phyloP scores from a whole-genome alignment of 2,329 filamentous ascomycete species.

The Colletotrichum eremochloae region DNA sequence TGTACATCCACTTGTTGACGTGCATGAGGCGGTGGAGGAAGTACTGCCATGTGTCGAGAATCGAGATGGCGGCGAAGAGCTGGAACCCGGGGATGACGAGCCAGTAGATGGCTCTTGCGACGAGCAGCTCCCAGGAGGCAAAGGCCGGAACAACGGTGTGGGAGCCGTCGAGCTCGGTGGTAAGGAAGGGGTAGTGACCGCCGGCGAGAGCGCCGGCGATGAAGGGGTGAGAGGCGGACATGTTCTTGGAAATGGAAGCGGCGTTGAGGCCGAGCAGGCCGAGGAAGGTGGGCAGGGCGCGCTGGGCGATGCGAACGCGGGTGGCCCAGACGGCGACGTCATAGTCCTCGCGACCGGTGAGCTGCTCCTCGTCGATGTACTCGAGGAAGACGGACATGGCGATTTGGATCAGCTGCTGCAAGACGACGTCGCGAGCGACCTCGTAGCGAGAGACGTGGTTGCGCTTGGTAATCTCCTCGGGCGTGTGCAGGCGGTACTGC shows the following conservation, averaged over 20 bases:
- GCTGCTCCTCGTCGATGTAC: constrained; percentile 79
- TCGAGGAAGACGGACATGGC: constrained; percentile 76
- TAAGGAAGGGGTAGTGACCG: constrained; percentile 82
- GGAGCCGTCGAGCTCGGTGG: constrained; percentile 67
- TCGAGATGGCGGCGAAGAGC: constrained; percentile 78
- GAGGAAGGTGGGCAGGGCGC: constrained; percentile 80
- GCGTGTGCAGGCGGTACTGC: constrained; percentile 94
- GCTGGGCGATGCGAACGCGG: constrained; percentile 82
- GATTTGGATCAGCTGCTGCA: constrained; percentile 94
- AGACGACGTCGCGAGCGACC: constrained; percentile 88
- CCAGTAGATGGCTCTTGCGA: constrained; percentile 86
- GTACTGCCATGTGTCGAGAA: constrained; percentile 98
- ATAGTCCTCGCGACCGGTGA: constrained; percentile 83
- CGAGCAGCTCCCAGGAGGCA: constrained; percentile 82
- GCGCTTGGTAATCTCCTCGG: constrained; percentile 87
- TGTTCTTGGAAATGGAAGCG: constrained; percentile 78
- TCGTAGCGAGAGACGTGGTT: constrained; percentile 90
- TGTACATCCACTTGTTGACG: constrained; percentile 96
- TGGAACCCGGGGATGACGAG: constrained; percentile 81
- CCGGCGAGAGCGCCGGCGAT: constrained; percentile 83
- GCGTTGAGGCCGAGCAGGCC: constrained; percentile 83
- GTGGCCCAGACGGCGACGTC: constrained; percentile 93
- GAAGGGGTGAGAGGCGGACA: constrained; percentile 78
- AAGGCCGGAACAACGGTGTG: constrained; percentile 76
- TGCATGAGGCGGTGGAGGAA: constrained; percentile 98